Conservation (phyloP, 768 basidiomycete genomes). For the Naganishia onofrii region DNA sequence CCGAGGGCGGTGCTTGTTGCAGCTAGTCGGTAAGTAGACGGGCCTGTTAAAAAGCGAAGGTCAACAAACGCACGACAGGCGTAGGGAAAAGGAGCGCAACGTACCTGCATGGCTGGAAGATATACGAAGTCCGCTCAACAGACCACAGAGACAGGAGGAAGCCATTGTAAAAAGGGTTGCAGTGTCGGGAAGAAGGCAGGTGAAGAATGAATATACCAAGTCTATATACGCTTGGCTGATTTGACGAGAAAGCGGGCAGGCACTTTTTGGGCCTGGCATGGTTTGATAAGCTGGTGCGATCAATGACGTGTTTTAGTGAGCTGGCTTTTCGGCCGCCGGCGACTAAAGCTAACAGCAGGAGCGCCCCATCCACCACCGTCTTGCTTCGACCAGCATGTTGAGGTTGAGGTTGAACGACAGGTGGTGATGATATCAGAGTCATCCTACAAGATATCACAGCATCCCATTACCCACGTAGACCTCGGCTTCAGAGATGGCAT, state of each 20-base stretch:
- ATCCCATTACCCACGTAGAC: neutral
- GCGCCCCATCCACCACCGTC: neutral
- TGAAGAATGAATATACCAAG: neutral
- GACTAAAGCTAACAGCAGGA: neutral
- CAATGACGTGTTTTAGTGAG: neutral
- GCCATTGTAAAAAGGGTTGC: slow-evolving; percentile 2
- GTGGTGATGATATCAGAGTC: neutral
- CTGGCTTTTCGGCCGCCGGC: neutral
- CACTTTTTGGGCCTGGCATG: neutral
- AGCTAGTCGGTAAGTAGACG: slow-evolving; percentile 14
- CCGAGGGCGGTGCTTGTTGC: slow-evolving; percentile 1
- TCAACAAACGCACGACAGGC: neutral
- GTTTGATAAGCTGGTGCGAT: neutral
- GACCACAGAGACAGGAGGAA: slow-evolving; percentile 13
- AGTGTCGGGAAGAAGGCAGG: too few relatives aligned
- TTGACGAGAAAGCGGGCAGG: neutral
- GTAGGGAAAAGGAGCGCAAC: neutral
- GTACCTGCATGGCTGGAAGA: slow-evolving; percentile 7
- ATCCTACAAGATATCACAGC: neutral
- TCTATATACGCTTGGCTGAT: slow-evolving; percentile 8
- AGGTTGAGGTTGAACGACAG: neutral
- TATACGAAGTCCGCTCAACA: slow-evolving; percentile 2
- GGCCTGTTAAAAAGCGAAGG: neutral
- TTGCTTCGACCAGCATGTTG: neutral
- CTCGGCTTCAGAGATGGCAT: slow-evolving; percentile 1